phyloP scores from a whole-genome alignment of 2,329 filamentous ascomycete species.

The Didymosphaeria variabile region DNA sequence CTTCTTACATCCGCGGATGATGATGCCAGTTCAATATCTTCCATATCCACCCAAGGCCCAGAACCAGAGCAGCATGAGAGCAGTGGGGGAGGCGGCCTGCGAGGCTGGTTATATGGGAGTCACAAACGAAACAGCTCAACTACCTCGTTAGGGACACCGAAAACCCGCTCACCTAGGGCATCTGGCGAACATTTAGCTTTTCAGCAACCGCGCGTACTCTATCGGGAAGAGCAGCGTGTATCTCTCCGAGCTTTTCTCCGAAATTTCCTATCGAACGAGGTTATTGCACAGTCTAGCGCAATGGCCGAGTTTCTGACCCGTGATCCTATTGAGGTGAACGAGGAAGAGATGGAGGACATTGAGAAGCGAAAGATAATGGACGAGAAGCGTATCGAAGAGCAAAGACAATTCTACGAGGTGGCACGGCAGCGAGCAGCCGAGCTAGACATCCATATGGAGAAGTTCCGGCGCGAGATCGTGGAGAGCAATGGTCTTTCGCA shows the following conservation, averaged over 20 bases:
- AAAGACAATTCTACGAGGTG: conserved; percentile 94
- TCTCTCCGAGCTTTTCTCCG: conserved; percentile 92
- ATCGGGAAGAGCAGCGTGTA: conserved; percentile 88
- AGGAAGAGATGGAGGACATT: conserved; percentile 87
- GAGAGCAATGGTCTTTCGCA: conserved; percentile 87
- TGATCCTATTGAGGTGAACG: conserved; percentile 76
- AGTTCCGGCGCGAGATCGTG: conserved; percentile 72
- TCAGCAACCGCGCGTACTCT: conserved; percentile 66
- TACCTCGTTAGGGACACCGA: conserved; percentile 42
- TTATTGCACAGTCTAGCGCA: conserved; percentile 82
- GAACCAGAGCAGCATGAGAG: conserved; percentile 48
- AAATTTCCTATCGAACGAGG: conserved; percentile 82
- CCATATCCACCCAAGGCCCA: conserved; percentile 73
- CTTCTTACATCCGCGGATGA: conserved; percentile 68
- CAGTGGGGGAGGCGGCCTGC: conserved; percentile 49
- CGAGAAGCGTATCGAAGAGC: conserved; percentile 87
- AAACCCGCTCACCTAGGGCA: conserved; percentile 41
- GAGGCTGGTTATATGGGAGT: conserved; percentile 54
- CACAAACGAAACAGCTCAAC: conserved; percentile 55
- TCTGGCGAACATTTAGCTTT: conserved; percentile 44
- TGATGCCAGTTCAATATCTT: conserved; percentile 82
- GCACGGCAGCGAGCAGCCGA: conserved; percentile 89
- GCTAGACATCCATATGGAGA: conserved; percentile 97
- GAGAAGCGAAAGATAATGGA: conserved; percentile 82
- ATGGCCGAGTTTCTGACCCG: conserved; percentile 84